These are phyloP conservation scores for Naganishia sp. DNA, from an alignment of 1,284 basidiomycete genomes.

Conservation along the genomic window DNA sequence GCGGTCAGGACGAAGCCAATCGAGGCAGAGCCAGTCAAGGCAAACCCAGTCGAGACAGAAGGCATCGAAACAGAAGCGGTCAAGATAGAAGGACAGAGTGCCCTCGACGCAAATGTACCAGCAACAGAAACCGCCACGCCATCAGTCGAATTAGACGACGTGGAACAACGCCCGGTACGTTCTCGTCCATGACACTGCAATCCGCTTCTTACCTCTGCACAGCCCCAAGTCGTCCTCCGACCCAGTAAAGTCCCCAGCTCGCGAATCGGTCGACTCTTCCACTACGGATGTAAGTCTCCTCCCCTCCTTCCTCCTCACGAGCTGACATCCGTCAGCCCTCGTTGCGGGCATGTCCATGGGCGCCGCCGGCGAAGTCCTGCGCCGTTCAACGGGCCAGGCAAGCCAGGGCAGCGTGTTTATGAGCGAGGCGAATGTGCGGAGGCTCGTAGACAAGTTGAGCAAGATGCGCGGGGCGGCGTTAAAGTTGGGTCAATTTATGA, in stretches of 20 bases:
- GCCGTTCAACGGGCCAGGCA: constrained; percentile 48
- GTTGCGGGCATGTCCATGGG: constrained; percentile 55
- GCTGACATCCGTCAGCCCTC: constrained; percentile 66
- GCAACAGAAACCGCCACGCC: neutral
- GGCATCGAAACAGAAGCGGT: neutral
- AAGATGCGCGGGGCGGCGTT: constrained; percentile 95
- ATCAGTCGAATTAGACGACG: neutral
- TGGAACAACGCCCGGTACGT: constrained; percentile 20
- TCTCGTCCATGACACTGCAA: neutral
- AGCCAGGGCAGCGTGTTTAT: constrained; percentile 62
- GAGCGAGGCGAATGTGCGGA: constrained; percentile 83
- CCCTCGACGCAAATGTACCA: neutral
- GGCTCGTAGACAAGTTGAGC: constrained; percentile 87
- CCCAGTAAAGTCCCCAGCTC: constrained; percentile 73
- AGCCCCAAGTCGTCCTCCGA: constrained; percentile 41
- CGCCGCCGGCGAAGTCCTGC: constrained; percentile 56
- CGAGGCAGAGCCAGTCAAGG: neutral
- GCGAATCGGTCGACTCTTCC: constrained; percentile 79
- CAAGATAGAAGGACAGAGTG: neutral
- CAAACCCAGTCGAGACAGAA: neutral
- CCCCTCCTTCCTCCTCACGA: constrained; percentile 58
- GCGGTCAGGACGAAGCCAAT: neutral
- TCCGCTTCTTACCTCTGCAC: neutral
- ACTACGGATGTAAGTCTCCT: constrained; percentile 75
- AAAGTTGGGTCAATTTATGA: constrained; percentile 96